Conservation (phyloP, 768 basidiomycete genomes). For the Neoboletus brunneissimus region DNA sequence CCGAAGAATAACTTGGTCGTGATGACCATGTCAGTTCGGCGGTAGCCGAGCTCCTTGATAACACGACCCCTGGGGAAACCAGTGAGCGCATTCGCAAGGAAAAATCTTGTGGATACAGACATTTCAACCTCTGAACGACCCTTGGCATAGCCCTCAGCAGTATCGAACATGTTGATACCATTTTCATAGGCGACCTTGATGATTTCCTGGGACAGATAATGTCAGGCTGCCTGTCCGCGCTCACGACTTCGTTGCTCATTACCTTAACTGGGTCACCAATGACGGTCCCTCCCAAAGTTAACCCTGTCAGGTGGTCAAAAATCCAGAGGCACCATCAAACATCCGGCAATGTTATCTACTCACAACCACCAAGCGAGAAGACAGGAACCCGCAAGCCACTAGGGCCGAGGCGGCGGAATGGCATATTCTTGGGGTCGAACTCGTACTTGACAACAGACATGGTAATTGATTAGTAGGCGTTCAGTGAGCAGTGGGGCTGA, state of each 20-base stretch:
- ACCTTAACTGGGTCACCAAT: conserved; percentile 52
- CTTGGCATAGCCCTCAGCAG: conserved; percentile 43
- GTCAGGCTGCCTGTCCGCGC: background rate
- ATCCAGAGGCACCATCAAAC: background rate
- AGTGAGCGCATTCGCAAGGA: background rate
- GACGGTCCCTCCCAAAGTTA: conserved; percentile 48
- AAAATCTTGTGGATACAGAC: conserved; percentile 18
- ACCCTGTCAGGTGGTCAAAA: conserved; percentile 27
- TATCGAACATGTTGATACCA: conserved; percentile 52
- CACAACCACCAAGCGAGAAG: conserved; percentile 53
- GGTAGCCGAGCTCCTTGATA: conserved; percentile 51
- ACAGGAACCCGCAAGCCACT: conserved; percentile 49
- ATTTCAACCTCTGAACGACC: conserved; percentile 56
- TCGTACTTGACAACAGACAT: conserved; percentile 32
- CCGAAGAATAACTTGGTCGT: conserved; percentile 62
- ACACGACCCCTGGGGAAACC: conserved; percentile 42
- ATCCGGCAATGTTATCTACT: background rate
- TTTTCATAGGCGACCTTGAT: conserved; percentile 52
- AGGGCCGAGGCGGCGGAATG: conserved; percentile 42
- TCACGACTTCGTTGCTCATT: background rate
- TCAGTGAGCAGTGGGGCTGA: background rate
- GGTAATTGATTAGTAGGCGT: background rate
- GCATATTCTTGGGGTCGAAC: conserved; percentile 40
- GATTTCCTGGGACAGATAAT: conserved; percentile 38
- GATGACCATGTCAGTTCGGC: conserved; percentile 49